Evolutionary conservation across 768 basidiomycete genomes (phyloP), one percentile per base, ranked within the genome.

Genomic region (Suillus subluteus): DNA sequence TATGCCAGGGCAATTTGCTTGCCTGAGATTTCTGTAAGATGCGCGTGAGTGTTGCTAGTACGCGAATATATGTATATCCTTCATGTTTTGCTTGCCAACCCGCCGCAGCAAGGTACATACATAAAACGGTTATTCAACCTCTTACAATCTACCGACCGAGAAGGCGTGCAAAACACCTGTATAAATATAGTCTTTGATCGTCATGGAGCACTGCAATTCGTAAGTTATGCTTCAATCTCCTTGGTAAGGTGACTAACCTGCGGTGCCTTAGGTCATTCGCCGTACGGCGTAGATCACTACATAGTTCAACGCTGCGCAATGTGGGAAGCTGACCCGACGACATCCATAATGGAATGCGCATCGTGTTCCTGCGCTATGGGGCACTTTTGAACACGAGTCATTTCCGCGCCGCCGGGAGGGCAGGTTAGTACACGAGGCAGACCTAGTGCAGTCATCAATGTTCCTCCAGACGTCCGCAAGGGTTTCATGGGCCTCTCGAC

Each of bases 401-500:
- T 79, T 70, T 79, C 76, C 78, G 77, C 70, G 68, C 70, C 68
- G 66, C 67, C 69, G 68, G 69, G 68, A 70, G 68, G 71, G 69
- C 46, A 62, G 26, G 69, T 69, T 71, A 70, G 73, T 63, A 62
- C 69, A 63, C 55, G 52, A 65, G 67, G 71, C 70, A 69, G 62
- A 75, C 67, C 73, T 71, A 72, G 44, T 67, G 75, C 69, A 68
- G 70, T 32, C 58, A 70, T 70, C 70, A 76, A 70, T 70, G 70
- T 73, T 73, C 71, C 74, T 65, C 70, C 65, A 68, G 77, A 75
- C 71, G 72, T 71, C 71, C 77, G 77, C 62, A 78, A 70, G 68
- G 77, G 78, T 75, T 77, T 79, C 73, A 79, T 72, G 66, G 76
- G 77, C 30, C 77, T 78, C 68, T 76, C 73, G 63, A 79, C 68